phyloP scores from a whole-genome alignment of 2,329 filamentous ascomycete genomes.

The Blastomyces emzantsi region DNA sequence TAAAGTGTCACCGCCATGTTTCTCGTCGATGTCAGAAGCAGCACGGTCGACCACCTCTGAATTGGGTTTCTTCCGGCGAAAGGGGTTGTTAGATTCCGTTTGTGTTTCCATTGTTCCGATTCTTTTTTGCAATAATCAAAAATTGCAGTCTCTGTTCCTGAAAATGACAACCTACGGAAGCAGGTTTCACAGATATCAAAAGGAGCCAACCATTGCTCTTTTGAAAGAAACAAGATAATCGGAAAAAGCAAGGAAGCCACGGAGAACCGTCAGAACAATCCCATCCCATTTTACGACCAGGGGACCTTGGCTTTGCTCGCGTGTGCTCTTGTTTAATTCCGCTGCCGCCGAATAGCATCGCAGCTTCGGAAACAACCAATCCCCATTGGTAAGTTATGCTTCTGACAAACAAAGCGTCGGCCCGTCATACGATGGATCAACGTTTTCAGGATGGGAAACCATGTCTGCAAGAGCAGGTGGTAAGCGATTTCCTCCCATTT shows the following conservation, averaged over 20 bases:
- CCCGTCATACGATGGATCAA: not conserved
- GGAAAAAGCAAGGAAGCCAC: not conserved
- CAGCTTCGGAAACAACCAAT: not conserved
- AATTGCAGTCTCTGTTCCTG: not conserved
- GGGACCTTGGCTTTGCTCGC: not conserved
- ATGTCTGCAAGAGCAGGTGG: not conserved
- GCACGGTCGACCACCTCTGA: not conserved
- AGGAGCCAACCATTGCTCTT: not conserved
- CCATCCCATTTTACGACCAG: not conserved
- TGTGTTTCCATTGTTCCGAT: not conserved
- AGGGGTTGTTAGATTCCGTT: not conserved
- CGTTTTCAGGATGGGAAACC: not conserved
- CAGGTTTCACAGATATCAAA: not conserved
- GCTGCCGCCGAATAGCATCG: not conserved
- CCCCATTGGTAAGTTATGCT: not conserved
- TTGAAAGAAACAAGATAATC: not conserved
- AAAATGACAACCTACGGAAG: not conserved
- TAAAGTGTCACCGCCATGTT: slow-evolving; percentile 5
- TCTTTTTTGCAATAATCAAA: not conserved
- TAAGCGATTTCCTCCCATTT: not conserved
- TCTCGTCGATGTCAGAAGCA: slow-evolving; percentile 8
- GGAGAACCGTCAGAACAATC: not conserved
- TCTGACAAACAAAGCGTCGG: not conserved
- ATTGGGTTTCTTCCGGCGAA: not conserved
- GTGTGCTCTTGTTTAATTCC: not conserved